Evolutionary conservation across 305 asterid species (phyloP).

Genomic region (Rubia tinctorum): DNA sequence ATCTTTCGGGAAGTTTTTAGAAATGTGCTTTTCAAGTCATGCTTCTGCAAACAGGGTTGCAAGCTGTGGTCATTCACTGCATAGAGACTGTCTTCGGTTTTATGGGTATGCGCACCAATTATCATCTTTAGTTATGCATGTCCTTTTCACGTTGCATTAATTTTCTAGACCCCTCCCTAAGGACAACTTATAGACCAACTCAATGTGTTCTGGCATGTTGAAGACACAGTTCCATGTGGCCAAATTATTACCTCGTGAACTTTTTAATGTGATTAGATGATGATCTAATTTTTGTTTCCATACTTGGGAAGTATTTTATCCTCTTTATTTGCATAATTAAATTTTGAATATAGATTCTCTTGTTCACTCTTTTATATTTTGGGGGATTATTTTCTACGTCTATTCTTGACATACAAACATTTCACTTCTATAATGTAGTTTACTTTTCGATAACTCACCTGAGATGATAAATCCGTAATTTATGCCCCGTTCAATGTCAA

Average conservation of each 20-base stretch:
- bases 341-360: not conserved
- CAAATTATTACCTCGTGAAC: not conserved
- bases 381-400: not conserved
- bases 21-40: slow-evolving; percentile 88
- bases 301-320: not conserved
- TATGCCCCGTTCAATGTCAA: not conserved
- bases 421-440: not conserved
- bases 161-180: not conserved
- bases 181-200: not conserved
- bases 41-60: slow-evolving; percentile 93
- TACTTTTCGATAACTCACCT: not conserved
- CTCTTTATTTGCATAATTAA: not conserved
- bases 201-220: not conserved
- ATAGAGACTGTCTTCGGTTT: slow-evolving; percentile 83
- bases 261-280: not conserved
- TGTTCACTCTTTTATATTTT: not conserved
- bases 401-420: not conserved
- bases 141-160: not conserved
- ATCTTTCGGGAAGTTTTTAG: slow-evolving; percentile 82
- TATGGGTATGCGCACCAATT: slow-evolving; percentile 52
- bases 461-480: not conserved
- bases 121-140: not conserved
- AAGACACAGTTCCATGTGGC: not conserved
- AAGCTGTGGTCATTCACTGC: slow-evolving; percentile 84
- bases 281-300: not conserved